Evolutionary conservation across 306 rosid species (phyloP).

Genomic region (Medicago lupulina): DNA sequence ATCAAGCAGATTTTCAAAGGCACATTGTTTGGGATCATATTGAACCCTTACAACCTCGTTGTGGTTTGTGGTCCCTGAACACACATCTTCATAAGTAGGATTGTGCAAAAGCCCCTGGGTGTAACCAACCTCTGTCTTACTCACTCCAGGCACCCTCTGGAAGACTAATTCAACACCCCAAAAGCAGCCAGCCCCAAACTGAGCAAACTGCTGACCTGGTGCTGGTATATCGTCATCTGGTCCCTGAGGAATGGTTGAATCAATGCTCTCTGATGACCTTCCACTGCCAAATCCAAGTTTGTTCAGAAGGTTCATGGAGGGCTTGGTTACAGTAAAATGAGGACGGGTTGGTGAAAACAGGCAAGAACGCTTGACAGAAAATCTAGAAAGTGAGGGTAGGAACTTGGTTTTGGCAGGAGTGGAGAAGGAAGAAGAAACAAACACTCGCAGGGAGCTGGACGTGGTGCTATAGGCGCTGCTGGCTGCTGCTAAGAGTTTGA

Average conservation of each 20-base stretch:
- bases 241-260: slow-evolving; percentile 73
- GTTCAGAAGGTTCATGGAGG: slow-evolving; percentile 82
- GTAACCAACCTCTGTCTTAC: slow-evolving; percentile 90
- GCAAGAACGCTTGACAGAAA: slow-evolving; percentile 47
- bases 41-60: slow-evolving; percentile 88
- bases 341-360: slow-evolving; percentile 52
- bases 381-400: slow-evolving; percentile 55
- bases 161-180: slow-evolving; percentile 96
- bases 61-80: slow-evolving; percentile 73
- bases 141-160: slow-evolving; percentile 85
- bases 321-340: slow-evolving; percentile 38
- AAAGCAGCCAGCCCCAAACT: slow-evolving; percentile 96
- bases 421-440: slow-evolving; percentile 45
- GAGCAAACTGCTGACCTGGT: slow-evolving; percentile 84
- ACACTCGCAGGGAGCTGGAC: slow-evolving; percentile 45
- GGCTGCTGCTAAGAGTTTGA: slow-evolving; percentile 56
- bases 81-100: slow-evolving; percentile 83
- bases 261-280: slow-evolving; percentile 57
- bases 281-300: slow-evolving; percentile 74
- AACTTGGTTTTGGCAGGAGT: slow-evolving; percentile 48
- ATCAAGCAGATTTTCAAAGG: slow-evolving; percentile 75
- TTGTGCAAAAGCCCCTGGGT: slow-evolving; percentile 75
- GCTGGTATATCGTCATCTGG: slow-evolving; percentile 84
- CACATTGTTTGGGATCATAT: slow-evolving; percentile 74
- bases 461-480: slow-evolving; percentile 48